Evolutionary conservation across 345 rosid genomes (phyloP).

Genomic region (Garcia nutans): DNA sequence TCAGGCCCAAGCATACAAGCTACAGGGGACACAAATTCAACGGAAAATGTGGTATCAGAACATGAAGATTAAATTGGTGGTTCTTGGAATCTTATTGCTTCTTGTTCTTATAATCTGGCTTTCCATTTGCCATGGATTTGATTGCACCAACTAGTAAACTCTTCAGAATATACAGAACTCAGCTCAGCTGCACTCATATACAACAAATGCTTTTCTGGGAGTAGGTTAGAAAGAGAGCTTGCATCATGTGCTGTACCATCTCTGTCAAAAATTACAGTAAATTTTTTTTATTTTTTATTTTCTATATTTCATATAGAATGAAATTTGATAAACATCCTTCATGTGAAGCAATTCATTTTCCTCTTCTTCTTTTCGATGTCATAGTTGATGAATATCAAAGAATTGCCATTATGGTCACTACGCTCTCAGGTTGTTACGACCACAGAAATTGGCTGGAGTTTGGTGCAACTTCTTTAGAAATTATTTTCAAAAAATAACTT

Average conservation of each 20-base stretch:
- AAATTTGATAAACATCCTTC: background rate
- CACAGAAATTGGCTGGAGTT: no score
- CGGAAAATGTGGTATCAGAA: slow-evolving; percentile 93
- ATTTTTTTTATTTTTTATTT: background rate
- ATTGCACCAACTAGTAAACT: slow-evolving; percentile 56
- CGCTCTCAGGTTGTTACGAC: no score
- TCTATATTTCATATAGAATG: background rate
- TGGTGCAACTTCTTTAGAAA: no score
- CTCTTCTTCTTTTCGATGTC: no score
- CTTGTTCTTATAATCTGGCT: slow-evolving; percentile 84
- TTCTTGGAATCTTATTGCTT: slow-evolving; percentile 69
- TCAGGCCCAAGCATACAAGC: slow-evolving; percentile 75
- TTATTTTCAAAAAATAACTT: no score
- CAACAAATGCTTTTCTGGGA: background rate
- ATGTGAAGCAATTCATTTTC: background rate
- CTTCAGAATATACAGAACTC: background rate
- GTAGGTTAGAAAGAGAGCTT: background rate
- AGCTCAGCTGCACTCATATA: background rate
- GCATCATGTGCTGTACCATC: slow-evolving; percentile 13
- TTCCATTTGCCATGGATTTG: slow-evolving; percentile 77
- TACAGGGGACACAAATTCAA: slow-evolving; percentile 67
- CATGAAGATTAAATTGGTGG: slow-evolving; percentile 93
- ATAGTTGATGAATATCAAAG: no score
- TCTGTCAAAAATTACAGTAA: slow-evolving; percentile 1
- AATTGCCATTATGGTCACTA: no score